Conservation (phyloP, 306 rosid species). For the Psophocarpus tetragonolobus region DNA sequence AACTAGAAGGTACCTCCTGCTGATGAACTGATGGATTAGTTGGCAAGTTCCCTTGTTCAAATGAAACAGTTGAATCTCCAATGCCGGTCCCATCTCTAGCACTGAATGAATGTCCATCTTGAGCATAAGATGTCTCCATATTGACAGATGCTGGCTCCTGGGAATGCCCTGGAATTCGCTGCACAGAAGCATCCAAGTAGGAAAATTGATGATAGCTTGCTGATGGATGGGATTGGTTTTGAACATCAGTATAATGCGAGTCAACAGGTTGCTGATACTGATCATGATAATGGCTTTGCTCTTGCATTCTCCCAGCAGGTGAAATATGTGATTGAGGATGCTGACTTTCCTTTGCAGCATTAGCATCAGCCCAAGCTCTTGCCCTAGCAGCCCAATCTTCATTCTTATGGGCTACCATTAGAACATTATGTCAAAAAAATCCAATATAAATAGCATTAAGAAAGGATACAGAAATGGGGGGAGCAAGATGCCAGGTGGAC, state of each 20-base stretch:
- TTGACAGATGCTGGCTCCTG: conserved; percentile 56
- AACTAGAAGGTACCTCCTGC: conserved; percentile 99
- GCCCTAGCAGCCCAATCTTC: conserved; percentile 99
- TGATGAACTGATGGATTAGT: conserved; percentile 77
- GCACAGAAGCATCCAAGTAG: conserved; percentile 53
- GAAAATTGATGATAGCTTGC: conserved; percentile 73
- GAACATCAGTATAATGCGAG: conserved; percentile 52
- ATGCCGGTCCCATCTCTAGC: conserved; percentile 55
- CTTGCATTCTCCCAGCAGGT: conserved; percentile 66
- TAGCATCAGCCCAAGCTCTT: conserved; percentile 97
- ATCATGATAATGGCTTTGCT: conserved; percentile 69
- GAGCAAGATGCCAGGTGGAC: not conserved
- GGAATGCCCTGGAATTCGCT: conserved; percentile 50
- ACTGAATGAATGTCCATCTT: conserved; percentile 60
- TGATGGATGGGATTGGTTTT: conserved; percentile 64
- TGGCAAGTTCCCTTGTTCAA: conserved; percentile 63
- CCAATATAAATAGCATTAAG: not conserved
- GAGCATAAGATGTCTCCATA: conserved; percentile 56
- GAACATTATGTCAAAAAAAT: conserved; percentile 19
- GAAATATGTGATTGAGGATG: conserved; percentile 67
- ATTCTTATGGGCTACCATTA: conserved; percentile 44
- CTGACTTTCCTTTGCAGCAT: conserved; percentile 71
- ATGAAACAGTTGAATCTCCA: conserved; percentile 57
- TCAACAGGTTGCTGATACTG: conserved; percentile 68
- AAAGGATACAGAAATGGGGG: conserved; percentile 1